Conservation (phyloP, 805 yeast genomes). For the Candida palmyrensis region DNA sequence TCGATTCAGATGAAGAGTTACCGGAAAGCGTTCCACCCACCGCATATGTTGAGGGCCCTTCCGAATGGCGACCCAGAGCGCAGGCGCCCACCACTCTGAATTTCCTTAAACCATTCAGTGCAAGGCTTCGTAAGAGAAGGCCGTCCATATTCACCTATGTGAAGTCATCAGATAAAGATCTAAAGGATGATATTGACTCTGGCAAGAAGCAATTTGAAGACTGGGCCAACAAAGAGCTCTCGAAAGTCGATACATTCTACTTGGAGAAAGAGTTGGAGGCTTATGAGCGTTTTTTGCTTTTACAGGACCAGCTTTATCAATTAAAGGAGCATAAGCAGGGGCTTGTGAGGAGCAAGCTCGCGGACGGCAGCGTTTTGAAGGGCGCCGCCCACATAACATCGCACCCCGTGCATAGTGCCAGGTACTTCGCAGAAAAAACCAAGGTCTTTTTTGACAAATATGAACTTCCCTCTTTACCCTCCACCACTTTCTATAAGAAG, state of each 20-base stretch:
- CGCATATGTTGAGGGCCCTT: not conserved
- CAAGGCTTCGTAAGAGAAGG: conserved; percentile 4
- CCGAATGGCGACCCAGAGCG: not conserved
- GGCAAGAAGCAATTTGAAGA: conserved; percentile 46
- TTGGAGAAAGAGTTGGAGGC: conserved; percentile 55
- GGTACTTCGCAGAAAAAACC: conserved; percentile 25
- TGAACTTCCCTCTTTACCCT: conserved; percentile 40
- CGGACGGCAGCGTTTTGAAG: too few species aligned
- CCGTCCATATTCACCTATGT: conserved; percentile 18
- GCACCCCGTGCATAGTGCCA: conserved; percentile 13
- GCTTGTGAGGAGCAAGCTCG: conserved; percentile 9
- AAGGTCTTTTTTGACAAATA: conserved; percentile 20
- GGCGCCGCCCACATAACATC: conserved; percentile 4
- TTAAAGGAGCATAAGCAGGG: conserved; percentile 46
- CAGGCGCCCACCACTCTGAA: not conserved
- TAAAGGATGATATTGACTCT: conserved; percentile 19
- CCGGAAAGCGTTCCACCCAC: conserved; percentile 8
- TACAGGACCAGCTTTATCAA: conserved; percentile 68
- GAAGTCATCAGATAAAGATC: conserved; percentile 12
- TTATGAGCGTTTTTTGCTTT: conserved; percentile 50
- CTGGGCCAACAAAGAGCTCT: conserved; percentile 64
- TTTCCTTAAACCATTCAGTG: not conserved
- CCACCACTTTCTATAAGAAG: conserved; percentile 23
- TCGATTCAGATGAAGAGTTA: not conserved
- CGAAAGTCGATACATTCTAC: conserved; percentile 59